phyloP scores from a whole-genome alignment of 192 early-diverging fungal genomes.

The Umbelopsis isabellina region DNA sequence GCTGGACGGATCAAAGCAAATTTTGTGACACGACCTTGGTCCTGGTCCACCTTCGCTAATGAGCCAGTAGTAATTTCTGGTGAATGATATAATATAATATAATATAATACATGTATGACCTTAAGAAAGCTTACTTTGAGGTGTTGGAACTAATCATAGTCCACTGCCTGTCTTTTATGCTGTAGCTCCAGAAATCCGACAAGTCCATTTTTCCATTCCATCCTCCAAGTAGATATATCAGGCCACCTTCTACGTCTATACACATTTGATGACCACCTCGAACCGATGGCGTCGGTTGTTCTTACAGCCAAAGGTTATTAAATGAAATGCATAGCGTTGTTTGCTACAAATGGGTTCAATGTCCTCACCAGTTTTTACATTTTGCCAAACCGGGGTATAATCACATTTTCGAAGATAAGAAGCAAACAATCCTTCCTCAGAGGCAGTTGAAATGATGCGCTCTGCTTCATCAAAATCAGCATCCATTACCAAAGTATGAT shows the following conservation, averaged over 20 bases:
- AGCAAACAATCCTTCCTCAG: conserved; percentile 68
- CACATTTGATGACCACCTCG: conserved; percentile 98
- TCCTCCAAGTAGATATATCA: conserved; percentile 91
- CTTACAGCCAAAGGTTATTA: background rate
- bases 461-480: conserved; percentile 81
- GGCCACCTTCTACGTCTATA: conserved; percentile 72
- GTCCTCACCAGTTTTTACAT: conserved; percentile 42
- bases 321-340: too few species aligned
- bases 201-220: conserved; percentile 91
- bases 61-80: background rate
- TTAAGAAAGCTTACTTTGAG: conserved; percentile 47
- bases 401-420: conserved; percentile 67
- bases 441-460: conserved; percentile 65
- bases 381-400: conserved; percentile 76
- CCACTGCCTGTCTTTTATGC: conserved; percentile 68
- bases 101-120: background rate
- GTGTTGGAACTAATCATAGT: conserved; percentile 79
- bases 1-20: conserved; percentile 81
- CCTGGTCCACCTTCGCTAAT: conserved; percentile 82
- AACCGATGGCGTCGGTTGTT: conserved; percentile 56
- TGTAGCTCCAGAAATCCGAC: conserved; percentile 88
- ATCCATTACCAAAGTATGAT: conserved; percentile 63
- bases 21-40: conserved; percentile 90
- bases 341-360: background rate
- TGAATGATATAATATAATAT: background rate